Evolutionary conservation across 305 asterid species (phyloP).

Genomic region (Fraxinus nigra): DNA sequence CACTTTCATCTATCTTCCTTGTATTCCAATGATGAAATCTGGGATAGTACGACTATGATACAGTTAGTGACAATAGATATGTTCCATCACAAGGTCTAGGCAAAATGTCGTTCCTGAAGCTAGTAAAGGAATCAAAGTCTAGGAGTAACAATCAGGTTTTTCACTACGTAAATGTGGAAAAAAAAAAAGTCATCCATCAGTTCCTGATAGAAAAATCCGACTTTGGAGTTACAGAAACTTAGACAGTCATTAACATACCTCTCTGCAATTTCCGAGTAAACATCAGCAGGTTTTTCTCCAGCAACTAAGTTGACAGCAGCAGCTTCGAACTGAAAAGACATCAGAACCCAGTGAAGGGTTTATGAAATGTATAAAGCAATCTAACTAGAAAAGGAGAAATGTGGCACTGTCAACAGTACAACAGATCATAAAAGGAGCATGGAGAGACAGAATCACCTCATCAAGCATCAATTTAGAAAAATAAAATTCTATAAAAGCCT

Average conservation of each 20-base stretch:
- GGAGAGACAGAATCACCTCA: not conserved
- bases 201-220: not conserved
- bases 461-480: slow-evolving; percentile 10
- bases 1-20: not conserved
- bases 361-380: not conserved
- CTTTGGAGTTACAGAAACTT: slow-evolving; percentile 3
- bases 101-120: not conserved
- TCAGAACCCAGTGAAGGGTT: not conserved
- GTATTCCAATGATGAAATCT: not conserved
- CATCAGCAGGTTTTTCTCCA: slow-evolving; percentile 86
- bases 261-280: slow-evolving; percentile 89
- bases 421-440: not conserved
- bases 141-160: not conserved
- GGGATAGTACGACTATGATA: not conserved
- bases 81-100: not conserved
- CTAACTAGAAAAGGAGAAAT: slow-evolving; percentile 9
- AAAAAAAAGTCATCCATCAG: not conserved
- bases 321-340: slow-evolving; percentile 72
- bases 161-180: not conserved
- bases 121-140: not conserved
- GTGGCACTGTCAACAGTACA: not conserved
- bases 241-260: slow-evolving; percentile 47
- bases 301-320: slow-evolving; percentile 92
- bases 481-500: not conserved
- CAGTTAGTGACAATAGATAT: not conserved